phyloP scores from a whole-genome alignment of 768 basidiomycete genomes.

The Mycena sanguinolenta region DNA sequence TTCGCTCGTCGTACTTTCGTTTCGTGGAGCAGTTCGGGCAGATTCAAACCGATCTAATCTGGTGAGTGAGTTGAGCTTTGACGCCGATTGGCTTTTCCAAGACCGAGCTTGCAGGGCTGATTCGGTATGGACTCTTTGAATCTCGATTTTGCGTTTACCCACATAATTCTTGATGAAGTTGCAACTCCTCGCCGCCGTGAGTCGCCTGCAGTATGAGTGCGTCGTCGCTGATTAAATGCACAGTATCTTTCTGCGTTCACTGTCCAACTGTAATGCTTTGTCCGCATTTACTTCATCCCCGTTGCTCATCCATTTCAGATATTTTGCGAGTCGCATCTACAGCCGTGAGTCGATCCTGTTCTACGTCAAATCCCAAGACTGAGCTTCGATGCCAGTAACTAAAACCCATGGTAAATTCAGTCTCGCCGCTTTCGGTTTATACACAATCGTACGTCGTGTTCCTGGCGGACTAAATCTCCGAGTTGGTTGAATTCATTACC shows the following conservation, averaged over 20 bases:
- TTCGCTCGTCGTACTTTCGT: slow-evolving; percentile 24
- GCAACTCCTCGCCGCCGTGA: slow-evolving; percentile 27
- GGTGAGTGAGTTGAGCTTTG: slow-evolving; percentile 4
- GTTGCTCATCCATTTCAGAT: neutral
- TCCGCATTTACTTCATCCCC: neutral
- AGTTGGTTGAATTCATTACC: neutral
- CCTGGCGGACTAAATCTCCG: neutral
- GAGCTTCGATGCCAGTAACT: slow-evolving; percentile 6
- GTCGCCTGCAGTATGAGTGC: neutral
- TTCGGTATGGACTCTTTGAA: neutral
- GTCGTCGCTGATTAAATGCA: neutral
- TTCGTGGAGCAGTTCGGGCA: slow-evolving; percentile 22
- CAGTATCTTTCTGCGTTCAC: slow-evolving; percentile 32
- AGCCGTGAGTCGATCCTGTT: neutral
- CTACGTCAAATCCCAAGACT: neutral
- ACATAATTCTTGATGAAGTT: neutral
- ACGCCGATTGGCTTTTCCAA: neutral
- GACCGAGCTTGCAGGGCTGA: neutral
- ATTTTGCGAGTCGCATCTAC: slow-evolving; percentile 23
- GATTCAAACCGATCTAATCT: slow-evolving; percentile 19
- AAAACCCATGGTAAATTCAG: slow-evolving; percentile 11
- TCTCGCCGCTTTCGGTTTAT: slow-evolving; percentile 17
- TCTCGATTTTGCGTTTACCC: neutral
- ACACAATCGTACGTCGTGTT: slow-evolving; percentile 11
- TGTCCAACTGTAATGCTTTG: slow-evolving; percentile 19